Base-by-base conservation (phyloP, 176 grass and related monocot genomes). In the Avena eriantha region DNA sequence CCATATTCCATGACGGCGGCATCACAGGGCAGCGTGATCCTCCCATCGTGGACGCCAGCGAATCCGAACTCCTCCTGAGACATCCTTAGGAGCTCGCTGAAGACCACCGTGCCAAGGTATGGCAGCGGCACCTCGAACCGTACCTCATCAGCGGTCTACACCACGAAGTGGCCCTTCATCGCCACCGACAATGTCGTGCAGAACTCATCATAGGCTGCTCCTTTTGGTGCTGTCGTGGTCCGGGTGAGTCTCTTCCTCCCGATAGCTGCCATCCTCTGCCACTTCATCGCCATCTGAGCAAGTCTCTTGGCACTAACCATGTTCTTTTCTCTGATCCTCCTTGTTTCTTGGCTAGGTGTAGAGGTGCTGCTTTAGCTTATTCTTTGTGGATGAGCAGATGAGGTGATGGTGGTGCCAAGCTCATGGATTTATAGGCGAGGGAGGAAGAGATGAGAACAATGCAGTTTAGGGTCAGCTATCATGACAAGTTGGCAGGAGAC, bases 31-130 rank as follows among this genome's bases (percentile, higher is more conserved):
- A 93, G 65, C 10, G 39, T 89, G 58, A 93, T 93, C 3, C 80
- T 87, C 17, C 83, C 81, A 0, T 55, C 53, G 11, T 73, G 2
- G 10, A 9, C 2, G 2, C 56, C 15, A 1, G 55, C 33, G 49
- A 90, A 92, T 3, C 90, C 90, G 2, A 89, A 95, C 69, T 89
- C 93, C 57, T 94, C 92, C 69, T 87, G 84, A 0, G 86, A 82
- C 35, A 88, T 60, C n/a, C 10, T 65, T 13, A 76, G 46, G 26
- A 85, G 82, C 87, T 89, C 76, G 13, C 26, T 2, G 17, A 89
- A 85, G 39, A 80, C 39, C 3, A 1, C 2, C 1, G 69, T 80
- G 8, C 47, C 22, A 0, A 89, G 87, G 48, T 84, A 80, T 2
- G 43, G 5, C 24, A 85, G 21, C 7, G 87, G 82, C 70, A 85